Conservation (phyloP, 208 protist genomes). For the Crithidia fasciculata region DNA sequence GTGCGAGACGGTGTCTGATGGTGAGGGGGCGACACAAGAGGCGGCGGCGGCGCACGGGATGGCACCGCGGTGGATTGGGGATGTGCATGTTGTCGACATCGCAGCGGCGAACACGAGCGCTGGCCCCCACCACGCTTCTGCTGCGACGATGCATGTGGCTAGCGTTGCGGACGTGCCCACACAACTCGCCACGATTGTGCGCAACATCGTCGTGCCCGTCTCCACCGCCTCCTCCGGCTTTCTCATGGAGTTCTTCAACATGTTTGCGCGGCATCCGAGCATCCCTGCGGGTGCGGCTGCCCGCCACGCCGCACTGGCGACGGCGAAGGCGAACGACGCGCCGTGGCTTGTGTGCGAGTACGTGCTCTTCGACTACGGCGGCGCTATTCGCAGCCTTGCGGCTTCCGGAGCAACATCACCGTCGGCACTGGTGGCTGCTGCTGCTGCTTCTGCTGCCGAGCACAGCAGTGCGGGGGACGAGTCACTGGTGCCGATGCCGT, state of each 20-base stretch:
- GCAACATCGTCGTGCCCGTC: constrained; percentile 28
- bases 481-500: constrained; percentile 31
- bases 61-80: constrained; percentile 26
- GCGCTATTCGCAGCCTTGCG: constrained; percentile 40
- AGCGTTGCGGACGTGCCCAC: constrained; percentile 16
- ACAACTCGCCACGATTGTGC: constrained; percentile 43
- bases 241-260: constrained; percentile 31
- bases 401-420: background rate
- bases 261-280: constrained; percentile 29
- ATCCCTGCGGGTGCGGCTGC: constrained; percentile 38
- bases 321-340: constrained; percentile 30
- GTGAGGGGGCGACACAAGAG: background rate
- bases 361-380: constrained; percentile 66
- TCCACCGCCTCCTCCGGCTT: constrained; percentile 21
- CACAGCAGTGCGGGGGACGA: background rate
- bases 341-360: constrained; percentile 65
- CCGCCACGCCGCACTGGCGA: constrained; percentile 36
- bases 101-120: background rate
- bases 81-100: constrained; percentile 44
- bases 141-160: constrained; percentile 1
- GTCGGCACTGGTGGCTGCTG: background rate
- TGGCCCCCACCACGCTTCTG: background rate
- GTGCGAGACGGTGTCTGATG: constrained; percentile 20
- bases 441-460: background rate
- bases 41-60: constrained; percentile 1